Evolutionary conservation across 164 flowering plant genomes (phyloP).

Genomic region (Vitis labrusca): DNA sequence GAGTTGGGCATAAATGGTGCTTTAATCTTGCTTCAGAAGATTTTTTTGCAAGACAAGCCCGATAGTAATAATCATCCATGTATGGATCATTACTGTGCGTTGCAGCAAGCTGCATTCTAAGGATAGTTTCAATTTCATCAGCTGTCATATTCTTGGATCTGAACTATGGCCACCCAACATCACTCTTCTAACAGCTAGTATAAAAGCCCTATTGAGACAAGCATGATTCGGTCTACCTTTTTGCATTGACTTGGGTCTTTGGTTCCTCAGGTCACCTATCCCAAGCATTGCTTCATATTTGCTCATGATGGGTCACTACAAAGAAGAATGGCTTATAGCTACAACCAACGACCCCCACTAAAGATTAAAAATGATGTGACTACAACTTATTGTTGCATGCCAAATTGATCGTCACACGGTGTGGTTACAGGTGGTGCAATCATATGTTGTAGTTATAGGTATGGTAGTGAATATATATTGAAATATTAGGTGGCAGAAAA

Average conservation of each 20-base stretch:
- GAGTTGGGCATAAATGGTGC: constrained; percentile 55
- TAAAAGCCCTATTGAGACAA: constrained; percentile 39
- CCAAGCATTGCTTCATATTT: constrained; percentile 47
- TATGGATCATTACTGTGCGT: constrained; percentile 63
- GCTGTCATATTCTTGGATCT: constrained; percentile 58
- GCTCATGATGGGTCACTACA: constrained; percentile 26
- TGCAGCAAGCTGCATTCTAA: constrained; percentile 63
- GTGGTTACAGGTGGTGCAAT: no score
- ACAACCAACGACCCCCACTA: no score
- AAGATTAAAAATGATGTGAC: no score
- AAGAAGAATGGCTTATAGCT: no score
- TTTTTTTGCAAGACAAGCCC: constrained; percentile 53
- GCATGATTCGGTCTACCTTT: constrained; percentile 31
- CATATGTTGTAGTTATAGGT: no score
- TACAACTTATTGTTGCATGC: no score
- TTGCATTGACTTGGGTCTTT: constrained; percentile 31
- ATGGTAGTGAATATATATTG: no score
- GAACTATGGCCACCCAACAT: constrained; percentile 7
- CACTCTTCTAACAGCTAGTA: constrained; percentile 30
- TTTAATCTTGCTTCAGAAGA: constrained; percentile 40
- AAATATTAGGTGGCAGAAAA: no score
- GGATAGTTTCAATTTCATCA: constrained; percentile 54
- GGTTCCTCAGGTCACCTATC: constrained; percentile 35
- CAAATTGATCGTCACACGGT: no score
- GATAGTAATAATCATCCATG: constrained; percentile 67